Evolutionary conservation across 108 stramenopile species (phyloP).

Genomic region (Epithemia pelagica): DNA sequence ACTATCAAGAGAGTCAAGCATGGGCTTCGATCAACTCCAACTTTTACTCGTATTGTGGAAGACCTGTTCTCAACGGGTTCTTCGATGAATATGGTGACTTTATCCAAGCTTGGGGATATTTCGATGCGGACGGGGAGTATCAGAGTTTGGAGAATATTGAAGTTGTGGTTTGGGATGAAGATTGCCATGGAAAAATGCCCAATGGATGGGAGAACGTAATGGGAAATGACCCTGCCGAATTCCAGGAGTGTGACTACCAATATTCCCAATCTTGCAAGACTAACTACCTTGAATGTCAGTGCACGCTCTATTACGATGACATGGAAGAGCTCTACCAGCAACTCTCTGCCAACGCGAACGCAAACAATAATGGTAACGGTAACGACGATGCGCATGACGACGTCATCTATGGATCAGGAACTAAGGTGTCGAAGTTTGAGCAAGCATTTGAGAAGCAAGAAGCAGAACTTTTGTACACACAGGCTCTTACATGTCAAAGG

Average conservation of each 20-base stretch:
- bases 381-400: slow-evolving; percentile 1
- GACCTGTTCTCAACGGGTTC: slow-evolving; percentile 17
- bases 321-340: neutral
- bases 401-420: neutral
- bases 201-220: slow-evolving; percentile 4
- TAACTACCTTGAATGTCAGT: slow-evolving; percentile 5
- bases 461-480: neutral
- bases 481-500: neutral
- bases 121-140: neutral
- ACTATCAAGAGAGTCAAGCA: neutral
- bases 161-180: neutral
- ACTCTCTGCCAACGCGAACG: neutral
- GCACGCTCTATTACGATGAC: slow-evolving; percentile 6
- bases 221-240: neutral
- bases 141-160: neutral
- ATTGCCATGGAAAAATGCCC: slow-evolving; percentile 1
- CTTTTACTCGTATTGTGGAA: neutral
- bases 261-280: slow-evolving; percentile 3
- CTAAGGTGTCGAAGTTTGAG: neutral
- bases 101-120: slow-evolving; percentile 6
- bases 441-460: neutral
- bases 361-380: neutral
- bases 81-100: slow-evolving; percentile 15
- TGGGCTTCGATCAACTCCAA: neutral
- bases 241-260: slow-evolving; percentile 5